phyloP scores from a whole-genome alignment of 2,329 filamentous ascomycete genomes.

The Setomelanomma holmii region DNA sequence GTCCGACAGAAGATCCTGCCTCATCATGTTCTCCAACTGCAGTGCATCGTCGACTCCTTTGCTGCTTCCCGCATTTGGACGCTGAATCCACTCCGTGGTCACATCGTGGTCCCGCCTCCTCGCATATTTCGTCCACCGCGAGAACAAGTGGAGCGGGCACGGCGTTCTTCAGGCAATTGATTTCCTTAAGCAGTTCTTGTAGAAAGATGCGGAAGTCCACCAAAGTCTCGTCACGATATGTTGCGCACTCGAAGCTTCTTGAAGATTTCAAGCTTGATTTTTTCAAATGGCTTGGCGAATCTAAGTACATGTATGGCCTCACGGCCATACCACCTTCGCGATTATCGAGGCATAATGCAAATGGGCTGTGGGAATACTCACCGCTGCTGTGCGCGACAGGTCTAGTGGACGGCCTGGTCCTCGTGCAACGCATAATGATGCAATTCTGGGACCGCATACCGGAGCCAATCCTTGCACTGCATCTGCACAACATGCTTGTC shows the following conservation, averaged over 20 bases:
- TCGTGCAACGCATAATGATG: constrained; percentile 47
- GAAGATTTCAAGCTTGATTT: constrained; percentile 40
- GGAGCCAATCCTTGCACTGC: constrained; percentile 52
- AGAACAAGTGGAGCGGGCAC: constrained; percentile 31
- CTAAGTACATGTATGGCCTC: constrained; percentile 46
- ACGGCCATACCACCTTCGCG: constrained; percentile 51
- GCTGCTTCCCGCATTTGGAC: constrained; percentile 56
- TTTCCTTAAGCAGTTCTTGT: constrained; percentile 39
- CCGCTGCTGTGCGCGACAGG: constrained; percentile 58
- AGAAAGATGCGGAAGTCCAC: constrained; percentile 32
- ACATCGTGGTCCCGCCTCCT: constrained; percentile 48
- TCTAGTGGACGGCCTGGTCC: constrained; percentile 54
- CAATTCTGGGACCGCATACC: constrained; percentile 51
- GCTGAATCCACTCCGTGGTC: constrained; percentile 38
- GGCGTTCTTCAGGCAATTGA: constrained; percentile 44
- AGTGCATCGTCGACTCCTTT: constrained; percentile 60
- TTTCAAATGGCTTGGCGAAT: constrained; percentile 49
- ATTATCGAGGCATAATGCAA: constrained; percentile 51
- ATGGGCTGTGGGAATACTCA: constrained; percentile 59
- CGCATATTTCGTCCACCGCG: constrained; percentile 48
- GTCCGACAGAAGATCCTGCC: constrained; percentile 53
- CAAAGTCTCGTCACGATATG: constrained; percentile 25
- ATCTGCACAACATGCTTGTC: constrained; percentile 59
- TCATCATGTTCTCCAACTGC: constrained; percentile 59
- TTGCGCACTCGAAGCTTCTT: constrained; percentile 21